Base-by-base conservation (phyloP, 202 grass and related monocot genomes). In the Eragrostis tef region DNA sequence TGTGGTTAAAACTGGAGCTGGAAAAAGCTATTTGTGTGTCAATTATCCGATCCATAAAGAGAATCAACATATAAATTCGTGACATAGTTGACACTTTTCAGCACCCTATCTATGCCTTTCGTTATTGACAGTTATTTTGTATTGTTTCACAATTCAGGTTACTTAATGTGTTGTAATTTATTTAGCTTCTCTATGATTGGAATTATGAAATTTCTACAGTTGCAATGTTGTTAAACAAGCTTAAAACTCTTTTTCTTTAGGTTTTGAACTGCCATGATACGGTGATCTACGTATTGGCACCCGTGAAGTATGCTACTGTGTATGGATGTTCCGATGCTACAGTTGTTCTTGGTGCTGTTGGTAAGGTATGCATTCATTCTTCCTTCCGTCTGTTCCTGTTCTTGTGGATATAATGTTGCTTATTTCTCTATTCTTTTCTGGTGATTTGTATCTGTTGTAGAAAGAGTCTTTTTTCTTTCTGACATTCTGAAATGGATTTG, bases 221-320 rank as follows among this genome's bases (percentile, higher is more conserved):
- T 57, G 15, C 13, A 61, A 25, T 60, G 36, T 72, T 70, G 34
- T 7, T 70, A 71, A 69, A 44, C 29, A 57, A 65, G 20, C 0
- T 83, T 20, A 54, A 64, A 60, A 54, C 17, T 84, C 20, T 20
- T 82, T 85, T 52, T 86, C 41, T 63, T 59, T 93, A 99, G 96
- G 93, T 99, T 85, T 84, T 99, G 66, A 95, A 99, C 83, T 95
- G 96, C 79, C 92, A 99, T 85, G 92, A 99, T 85, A 95, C 96
- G 44, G 88, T 90, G 67, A 99, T 99, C 79, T 99, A 95, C 85
- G 88, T 99, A 78, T 83, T 98, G 73, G 92, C 95, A 83, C 95
- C 95, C 2, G 53, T 94, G 74, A 94, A 76, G 45, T 94, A 94
- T 91, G 91, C 91, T 81, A 88, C 86, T 9, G 80, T 94, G 1